These are phyloP conservation scores for Borealophlyctis nickersoniae DNA, from an alignment of 192 early-diverging fungal species.

Conservation along the genomic window DNA sequence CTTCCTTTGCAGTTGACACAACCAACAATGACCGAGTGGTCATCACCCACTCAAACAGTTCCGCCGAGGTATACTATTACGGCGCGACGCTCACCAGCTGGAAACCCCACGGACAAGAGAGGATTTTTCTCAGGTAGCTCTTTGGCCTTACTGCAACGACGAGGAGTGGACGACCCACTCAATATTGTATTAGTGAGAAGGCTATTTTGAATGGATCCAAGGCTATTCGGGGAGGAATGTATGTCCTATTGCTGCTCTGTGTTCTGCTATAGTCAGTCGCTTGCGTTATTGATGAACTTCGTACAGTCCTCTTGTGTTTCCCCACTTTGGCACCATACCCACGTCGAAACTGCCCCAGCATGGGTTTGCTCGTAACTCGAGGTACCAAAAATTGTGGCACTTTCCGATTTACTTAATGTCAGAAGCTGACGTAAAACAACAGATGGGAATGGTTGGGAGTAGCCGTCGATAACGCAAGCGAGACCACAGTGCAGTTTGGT, in stretches of 20 bases:
- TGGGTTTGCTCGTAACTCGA: conserved; percentile 58
- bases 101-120: conserved; percentile 70
- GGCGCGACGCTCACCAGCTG: conserved; percentile 94
- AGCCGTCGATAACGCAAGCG: conserved; percentile 41
- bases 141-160: no score
- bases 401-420: conserved; percentile 3
- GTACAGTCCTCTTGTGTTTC: conserved; percentile 69
- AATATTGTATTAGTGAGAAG: conserved; percentile 60
- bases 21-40: conserved; percentile 17
- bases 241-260: conserved; percentile 1
- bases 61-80: conserved; percentile 46
- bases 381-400: background rate
- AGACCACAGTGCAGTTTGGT: conserved; percentile 53
- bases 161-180: no score
- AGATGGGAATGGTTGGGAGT: conserved; percentile 56
- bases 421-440: conserved; percentile 6
- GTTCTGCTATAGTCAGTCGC: no score
- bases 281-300: background rate
- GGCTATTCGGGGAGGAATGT: conserved; percentile 75
- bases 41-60: conserved; percentile 11
- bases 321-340: conserved; percentile 68
- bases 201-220: conserved; percentile 85
- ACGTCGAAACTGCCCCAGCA: conserved; percentile 67
- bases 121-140: conserved; percentile 77
- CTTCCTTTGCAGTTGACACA: conserved; percentile 27